Percentiles rank a stretch among this genome's conserved stretches.
Conservation (phyloP, 208 protist species). For the Leishmania aethiopica region DNA sequence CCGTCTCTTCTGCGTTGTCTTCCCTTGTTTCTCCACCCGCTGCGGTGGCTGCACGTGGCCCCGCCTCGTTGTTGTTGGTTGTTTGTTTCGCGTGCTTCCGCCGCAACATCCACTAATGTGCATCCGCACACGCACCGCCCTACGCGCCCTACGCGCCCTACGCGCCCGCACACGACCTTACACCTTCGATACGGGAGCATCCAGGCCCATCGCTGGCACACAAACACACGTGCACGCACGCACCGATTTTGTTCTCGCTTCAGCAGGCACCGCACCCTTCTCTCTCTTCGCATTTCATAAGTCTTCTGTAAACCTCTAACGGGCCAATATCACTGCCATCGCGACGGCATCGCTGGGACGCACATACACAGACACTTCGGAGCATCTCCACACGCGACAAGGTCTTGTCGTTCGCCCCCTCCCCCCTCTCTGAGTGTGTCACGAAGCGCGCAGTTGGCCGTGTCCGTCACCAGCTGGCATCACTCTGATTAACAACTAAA, state of each 20-base stretch:
- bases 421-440: not conserved
- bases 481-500: not conserved
- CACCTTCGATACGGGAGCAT: not conserved
- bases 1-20: not conserved
- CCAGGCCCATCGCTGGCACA: not conserved
- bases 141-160: too few relatives aligned
- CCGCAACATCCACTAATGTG: not conserved
- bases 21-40: not conserved
- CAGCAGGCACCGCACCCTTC: not conserved
- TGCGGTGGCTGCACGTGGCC: not conserved
- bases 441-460: not conserved
- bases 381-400: not conserved
- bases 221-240: not conserved
- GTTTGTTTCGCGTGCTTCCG: not conserved
- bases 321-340: not conserved
- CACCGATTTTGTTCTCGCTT: not conserved
- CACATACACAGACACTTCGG: constrained; percentile 1
- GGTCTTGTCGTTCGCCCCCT: not conserved
- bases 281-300: not conserved
- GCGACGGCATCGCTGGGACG: not conserved
- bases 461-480: not conserved
- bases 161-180: not conserved
- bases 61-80: not conserved
- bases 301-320: not conserved
- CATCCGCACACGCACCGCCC: not conserved